Conservation (phyloP, 1,139 yeast species). For the Ashbya aceris region DNA sequence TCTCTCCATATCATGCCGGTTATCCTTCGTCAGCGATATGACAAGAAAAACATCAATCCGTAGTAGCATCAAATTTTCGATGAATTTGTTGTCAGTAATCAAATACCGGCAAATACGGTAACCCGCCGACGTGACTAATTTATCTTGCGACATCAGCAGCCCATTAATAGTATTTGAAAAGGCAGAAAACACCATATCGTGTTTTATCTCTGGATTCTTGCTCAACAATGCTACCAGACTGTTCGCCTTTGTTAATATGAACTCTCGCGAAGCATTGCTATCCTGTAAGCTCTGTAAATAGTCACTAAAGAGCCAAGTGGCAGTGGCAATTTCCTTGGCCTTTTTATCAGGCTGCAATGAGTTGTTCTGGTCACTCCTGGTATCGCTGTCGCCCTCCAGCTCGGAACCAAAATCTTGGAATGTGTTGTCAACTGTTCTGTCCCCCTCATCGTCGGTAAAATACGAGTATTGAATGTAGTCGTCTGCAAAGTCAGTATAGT, state of each 20-base stretch:
- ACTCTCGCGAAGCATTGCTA: slow-evolving; percentile 37
- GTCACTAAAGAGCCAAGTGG: slow-evolving; percentile 44
- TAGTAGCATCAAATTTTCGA: slow-evolving; percentile 38
- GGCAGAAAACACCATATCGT: slow-evolving; percentile 55
- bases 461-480: slow-evolving; percentile 2
- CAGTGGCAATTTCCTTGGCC: slow-evolving; percentile 23
- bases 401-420: slow-evolving; percentile 1
- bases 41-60: slow-evolving; percentile 57
- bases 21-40: slow-evolving; percentile 51
- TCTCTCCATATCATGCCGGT: slow-evolving; percentile 50
- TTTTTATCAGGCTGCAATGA: slow-evolving; percentile 6
- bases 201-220: slow-evolving; percentile 50
- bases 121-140: slow-evolving; percentile 67
- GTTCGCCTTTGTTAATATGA: slow-evolving; percentile 51
- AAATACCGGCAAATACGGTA: slow-evolving; percentile 64
- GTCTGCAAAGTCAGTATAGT: slow-evolving; percentile 1
- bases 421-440: slow-evolving; percentile 1
- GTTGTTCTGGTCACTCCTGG: slow-evolving; percentile 4
- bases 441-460: slow-evolving; percentile 2
- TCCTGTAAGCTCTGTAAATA: slow-evolving; percentile 38
- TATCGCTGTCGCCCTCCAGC: neutral
- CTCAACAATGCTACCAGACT: slow-evolving; percentile 50
- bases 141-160: slow-evolving; percentile 47
- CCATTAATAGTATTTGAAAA: slow-evolving; percentile 53
- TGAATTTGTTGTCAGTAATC: slow-evolving; percentile 45